A percentile compares a stretch with the other conserved stretches of the same genome.
Conservation (phyloP, 495 filamentous ascomycete genomes). For the Penicillium samsonianum region DNA sequence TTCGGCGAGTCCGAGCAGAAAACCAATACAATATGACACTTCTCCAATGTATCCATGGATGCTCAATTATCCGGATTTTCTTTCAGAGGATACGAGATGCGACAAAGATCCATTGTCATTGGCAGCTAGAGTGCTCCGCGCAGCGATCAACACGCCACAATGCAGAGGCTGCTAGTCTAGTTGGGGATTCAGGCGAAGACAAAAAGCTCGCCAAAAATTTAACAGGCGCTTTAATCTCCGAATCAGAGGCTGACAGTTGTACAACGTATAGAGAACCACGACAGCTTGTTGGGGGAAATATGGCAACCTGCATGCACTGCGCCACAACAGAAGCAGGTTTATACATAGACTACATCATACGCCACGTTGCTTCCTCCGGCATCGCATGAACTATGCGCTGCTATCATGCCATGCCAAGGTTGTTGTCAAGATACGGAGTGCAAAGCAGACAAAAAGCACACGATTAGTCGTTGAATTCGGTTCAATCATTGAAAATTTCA, state of each 20-base stretch:
- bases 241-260: conserved; percentile 5
- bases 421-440: neutral
- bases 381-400: neutral
- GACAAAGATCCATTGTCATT: neutral
- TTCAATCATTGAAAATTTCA: neutral
- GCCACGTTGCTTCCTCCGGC: conserved; percentile 1
- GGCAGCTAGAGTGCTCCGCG: neutral
- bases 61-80: neutral
- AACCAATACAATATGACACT: neutral
- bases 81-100: conserved; percentile 6
- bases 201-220: neutral
- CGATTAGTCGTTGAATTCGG: neutral
- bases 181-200: neutral
- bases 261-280: neutral
- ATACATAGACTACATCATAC: neutral
- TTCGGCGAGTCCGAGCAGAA: neutral
- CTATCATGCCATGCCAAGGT: neutral
- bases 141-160: conserved; percentile 8
- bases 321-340: conserved; percentile 1
- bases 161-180: neutral
- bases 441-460: neutral
- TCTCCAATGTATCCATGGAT: too few species aligned
- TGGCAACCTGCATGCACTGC: conserved; percentile 6
- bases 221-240: neutral
- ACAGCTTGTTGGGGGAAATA: neutral